These are phyloP conservation scores for Rhynchospora tenuis DNA, from an alignment of 176 grass and related monocot genomes.

Conservation along the genomic window DNA sequence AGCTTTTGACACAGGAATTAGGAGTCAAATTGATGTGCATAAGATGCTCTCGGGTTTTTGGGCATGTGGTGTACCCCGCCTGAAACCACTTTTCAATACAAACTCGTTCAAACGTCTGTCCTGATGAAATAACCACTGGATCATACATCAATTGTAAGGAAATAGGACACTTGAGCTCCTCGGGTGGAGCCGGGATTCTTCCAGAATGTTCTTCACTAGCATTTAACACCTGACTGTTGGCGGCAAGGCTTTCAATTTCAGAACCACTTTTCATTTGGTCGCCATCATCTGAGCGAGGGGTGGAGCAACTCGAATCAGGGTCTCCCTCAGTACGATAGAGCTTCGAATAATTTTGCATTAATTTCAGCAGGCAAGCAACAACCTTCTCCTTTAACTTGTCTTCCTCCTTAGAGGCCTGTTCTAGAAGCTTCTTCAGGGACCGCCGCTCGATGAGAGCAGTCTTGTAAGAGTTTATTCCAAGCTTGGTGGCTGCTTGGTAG, in stretches of 20 bases:
- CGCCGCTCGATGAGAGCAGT: constrained; percentile 73
- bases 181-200: constrained; percentile 65
- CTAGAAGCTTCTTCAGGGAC: constrained; percentile 61
- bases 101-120: constrained; percentile 81
- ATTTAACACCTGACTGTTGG: constrained; percentile 26
- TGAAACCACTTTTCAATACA: constrained; percentile 92
- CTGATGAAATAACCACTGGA: constrained; percentile 68
- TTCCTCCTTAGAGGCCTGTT: constrained; percentile 43
- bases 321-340: constrained; percentile 42
- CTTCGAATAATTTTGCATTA: constrained; percentile 61
- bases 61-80: constrained; percentile 61
- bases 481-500: constrained; percentile 35
- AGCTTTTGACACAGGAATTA: constrained; percentile 76
- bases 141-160: constrained; percentile 90
- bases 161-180: constrained; percentile 83
- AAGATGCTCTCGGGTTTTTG: constrained; percentile 68
- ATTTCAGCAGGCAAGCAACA: constrained; percentile 50
- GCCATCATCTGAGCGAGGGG: constrained; percentile 30
- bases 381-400: constrained; percentile 55
- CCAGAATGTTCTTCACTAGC: constrained; percentile 48
- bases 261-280: neutral
- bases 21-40: constrained; percentile 56
- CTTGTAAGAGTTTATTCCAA: constrained; percentile 46
- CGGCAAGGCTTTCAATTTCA: constrained; percentile 11
- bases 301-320: constrained; percentile 42